Conservation (phyloP, 305 asterid genomes). For the Fraxinus platypoda region DNA sequence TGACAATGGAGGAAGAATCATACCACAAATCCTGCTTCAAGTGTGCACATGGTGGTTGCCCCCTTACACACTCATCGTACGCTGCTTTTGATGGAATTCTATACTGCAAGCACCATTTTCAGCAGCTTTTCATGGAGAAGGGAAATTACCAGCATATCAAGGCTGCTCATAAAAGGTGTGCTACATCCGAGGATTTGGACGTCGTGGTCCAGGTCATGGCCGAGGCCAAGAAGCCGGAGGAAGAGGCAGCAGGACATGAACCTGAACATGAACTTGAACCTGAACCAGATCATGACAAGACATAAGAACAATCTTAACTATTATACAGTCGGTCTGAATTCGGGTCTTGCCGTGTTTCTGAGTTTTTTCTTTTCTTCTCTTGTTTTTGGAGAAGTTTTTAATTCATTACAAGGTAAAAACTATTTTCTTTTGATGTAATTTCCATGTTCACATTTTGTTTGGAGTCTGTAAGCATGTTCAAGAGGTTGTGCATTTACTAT, state of each 20-base stretch:
- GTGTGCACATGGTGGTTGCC: conserved; percentile 45
- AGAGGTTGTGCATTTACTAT: conserved; percentile 25
- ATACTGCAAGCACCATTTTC: conserved; percentile 74
- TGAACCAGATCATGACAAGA: conserved; percentile 25
- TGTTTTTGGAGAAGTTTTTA: conserved; percentile 14
- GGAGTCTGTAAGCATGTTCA: conserved; percentile 4
- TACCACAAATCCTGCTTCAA: conserved; percentile 42
- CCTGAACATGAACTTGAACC: conserved; percentile 23
- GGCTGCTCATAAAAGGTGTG: conserved; percentile 42
- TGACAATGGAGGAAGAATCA: conserved; percentile 41
- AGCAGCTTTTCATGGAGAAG: conserved; percentile 74
- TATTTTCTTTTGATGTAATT: neutral
- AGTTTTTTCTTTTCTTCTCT: neutral
- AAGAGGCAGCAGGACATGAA: conserved; percentile 9
- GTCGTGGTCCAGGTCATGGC: conserved; percentile 1
- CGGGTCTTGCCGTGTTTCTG: neutral
- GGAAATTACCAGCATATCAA: conserved; percentile 67
- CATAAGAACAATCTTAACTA: conserved; percentile 27
- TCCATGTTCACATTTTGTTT: conserved; percentile 18
- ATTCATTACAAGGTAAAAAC: neutral
- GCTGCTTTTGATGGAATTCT: conserved; percentile 67
- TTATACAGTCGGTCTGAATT: neutral
- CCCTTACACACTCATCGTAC: conserved; percentile 45
- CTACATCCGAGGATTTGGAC: conserved; percentile 18
- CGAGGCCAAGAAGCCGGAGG: conserved; percentile 5